These are phyloP conservation scores for Pseudonitzschia multiseries DNA, from an alignment of 108 stramenopile species.

Conservation along the genomic window DNA sequence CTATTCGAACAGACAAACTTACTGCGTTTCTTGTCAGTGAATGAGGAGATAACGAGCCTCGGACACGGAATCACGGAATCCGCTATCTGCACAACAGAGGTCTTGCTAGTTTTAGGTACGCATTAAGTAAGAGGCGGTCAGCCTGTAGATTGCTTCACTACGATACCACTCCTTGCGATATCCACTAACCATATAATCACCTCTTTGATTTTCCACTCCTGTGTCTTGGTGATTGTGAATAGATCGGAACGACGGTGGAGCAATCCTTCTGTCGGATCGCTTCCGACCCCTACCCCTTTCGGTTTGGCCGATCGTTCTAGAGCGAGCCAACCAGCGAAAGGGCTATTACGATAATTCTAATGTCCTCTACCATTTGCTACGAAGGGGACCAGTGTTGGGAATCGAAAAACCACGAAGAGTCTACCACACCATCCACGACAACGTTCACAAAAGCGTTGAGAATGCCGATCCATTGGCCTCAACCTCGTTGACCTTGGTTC, in stretches of 20 bases:
- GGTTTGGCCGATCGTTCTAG: conserved; percentile 17
- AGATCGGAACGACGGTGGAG: conserved; percentile 18
- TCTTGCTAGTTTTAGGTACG: conserved; percentile 7
- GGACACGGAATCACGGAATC: conserved; percentile 20
- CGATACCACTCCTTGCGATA: too few species aligned
- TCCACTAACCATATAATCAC: too few species aligned
- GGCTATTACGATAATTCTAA: conserved; percentile 7
- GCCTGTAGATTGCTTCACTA: too few species aligned
- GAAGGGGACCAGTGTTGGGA: conserved; percentile 14
- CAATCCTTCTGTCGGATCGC: conserved; percentile 9
- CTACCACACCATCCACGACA: not conserved
- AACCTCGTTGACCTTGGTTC: not conserved
- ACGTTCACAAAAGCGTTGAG: not conserved
- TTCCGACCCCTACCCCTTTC: conserved; percentile 11
- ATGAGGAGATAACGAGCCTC: conserved; percentile 11
- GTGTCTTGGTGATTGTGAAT: not conserved
- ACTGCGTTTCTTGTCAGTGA: not conserved
- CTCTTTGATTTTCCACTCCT: not conserved
- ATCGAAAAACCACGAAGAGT: not conserved
- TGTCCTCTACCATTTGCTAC: conserved; percentile 11
- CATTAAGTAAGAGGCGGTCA: not conserved
- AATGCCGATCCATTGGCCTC: not conserved
- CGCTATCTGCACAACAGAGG: not conserved
- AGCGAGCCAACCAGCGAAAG: conserved; percentile 7
- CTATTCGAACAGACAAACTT: not conserved